Percentiles rank a stretch among this genome's conserved stretches.
phyloP scores from a whole-genome alignment of 306 rosid genomes.

The Fragaria ananassa region DNA sequence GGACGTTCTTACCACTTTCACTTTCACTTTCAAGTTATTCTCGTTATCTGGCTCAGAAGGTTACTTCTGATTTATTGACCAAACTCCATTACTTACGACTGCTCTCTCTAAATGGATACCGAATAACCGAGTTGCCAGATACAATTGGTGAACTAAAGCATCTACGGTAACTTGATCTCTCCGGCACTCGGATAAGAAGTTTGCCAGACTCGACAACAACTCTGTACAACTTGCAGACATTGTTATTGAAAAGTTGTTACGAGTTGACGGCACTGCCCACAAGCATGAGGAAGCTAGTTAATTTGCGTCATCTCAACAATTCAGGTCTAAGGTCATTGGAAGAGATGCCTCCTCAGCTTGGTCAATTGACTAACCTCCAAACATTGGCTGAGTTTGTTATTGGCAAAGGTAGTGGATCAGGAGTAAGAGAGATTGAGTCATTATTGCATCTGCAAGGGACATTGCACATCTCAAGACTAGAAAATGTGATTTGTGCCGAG shows the following conservation, averaged over 20 bases:
- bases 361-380: not conserved
- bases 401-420: slow-evolving; percentile 2
- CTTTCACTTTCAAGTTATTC: no score
- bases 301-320: not conserved
- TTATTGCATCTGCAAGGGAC: slow-evolving; percentile 2
- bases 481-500: not conserved
- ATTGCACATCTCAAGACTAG: slow-evolving; percentile 7
- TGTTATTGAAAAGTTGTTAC: no score
- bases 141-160: slow-evolving; percentile 7
- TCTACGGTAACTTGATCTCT: slow-evolving; percentile 13
- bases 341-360: not conserved
- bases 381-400: not conserved
- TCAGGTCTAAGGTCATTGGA: not conserved
- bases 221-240: slow-evolving; percentile 13
- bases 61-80: not conserved
- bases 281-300: no score
- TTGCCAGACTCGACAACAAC: slow-evolving; percentile 3
- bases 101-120: not conserved
- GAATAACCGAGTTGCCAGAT: not conserved
- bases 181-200: not conserved
- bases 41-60: not conserved
- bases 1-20: not conserved
- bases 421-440: not conserved
- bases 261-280: no score
- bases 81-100: slow-evolving; percentile 5